Base-by-base conservation (phyloP, 2,329 filamentous ascomycete genomes). In the Pestalotiopsis sp. region DNA sequence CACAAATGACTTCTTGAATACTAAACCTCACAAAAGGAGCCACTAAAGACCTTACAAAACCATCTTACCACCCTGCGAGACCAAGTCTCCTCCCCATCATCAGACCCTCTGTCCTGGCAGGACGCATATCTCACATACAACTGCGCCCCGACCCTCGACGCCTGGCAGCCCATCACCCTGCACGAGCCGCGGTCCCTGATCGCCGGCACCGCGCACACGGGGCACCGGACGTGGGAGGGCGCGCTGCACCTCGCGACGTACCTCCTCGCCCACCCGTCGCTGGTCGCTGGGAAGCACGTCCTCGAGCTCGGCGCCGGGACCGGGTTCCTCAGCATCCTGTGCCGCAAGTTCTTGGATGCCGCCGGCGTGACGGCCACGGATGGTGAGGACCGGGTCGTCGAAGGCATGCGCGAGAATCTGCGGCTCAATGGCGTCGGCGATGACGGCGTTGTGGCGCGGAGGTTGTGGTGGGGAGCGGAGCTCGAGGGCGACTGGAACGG, bases 201-300 rank as follows among this genome's bases (percentile, higher is more conserved):
- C 63, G 85, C 83, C 13, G 85, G 87, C 4, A 87, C 86, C 5
- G 86, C 87, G 11, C 91, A 87, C 1, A 92, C 90, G 0, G 91
- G 91, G 0, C 87, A 90, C 63, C 85, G 90, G 49, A 93, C 91
- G 2, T 92, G 91, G 91, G 90, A 92, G 78, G 90, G 89, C 4
- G 88, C 90, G 6, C 80, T 92, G 4, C 87, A 91, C 72, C 84
- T 92, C 1, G 90, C 85, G 11, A 84, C 86, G 2, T 92, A 88
- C 74, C 82, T 92, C 2, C 78, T 84, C 14, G 62, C 74, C 12
- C 87, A 87, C n/a, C 79, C 78, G 57, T 70, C 75, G 2, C 74
- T 85, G 4, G 77, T 92, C 20, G 73, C 75, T 4, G 84, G 82
- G 3, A 90, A 88, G 72, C 84, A 80, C 17, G 77, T 92, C 2